Percentiles rank a stretch among this genome's conserved stretches.
These are phyloP conservation scores for Rhodotorula sp. DNA, from an alignment of 1,284 basidiomycete species.

Conservation along the genomic window DNA sequence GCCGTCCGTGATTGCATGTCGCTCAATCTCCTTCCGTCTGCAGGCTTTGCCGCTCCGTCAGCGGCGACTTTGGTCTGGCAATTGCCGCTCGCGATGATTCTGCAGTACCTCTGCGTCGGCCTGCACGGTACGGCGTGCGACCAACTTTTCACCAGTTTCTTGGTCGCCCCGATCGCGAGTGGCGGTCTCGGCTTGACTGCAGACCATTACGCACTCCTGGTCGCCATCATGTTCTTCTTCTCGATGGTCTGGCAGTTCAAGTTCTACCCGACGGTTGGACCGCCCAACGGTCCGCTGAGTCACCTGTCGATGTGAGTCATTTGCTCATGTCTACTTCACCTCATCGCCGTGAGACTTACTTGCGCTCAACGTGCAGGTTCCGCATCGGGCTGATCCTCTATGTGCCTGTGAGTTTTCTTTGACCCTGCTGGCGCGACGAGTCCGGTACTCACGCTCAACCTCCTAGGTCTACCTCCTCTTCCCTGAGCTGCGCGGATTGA, in stretches of 20 bases:
- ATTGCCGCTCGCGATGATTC: conserved; percentile 43
- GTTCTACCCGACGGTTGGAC: conserved; percentile 43
- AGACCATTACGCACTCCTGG: conserved; percentile 35
- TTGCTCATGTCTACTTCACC: too few relatives aligned
- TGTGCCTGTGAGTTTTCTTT: conserved; percentile 28
- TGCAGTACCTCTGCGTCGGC: conserved; percentile 31
- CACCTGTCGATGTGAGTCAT: conserved; percentile 40
- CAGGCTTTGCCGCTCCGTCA: not conserved
- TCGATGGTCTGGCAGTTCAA: conserved; percentile 44
- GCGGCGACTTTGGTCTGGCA: conserved; percentile 31
- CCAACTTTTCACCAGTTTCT: conserved; percentile 42
- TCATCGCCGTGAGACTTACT: too few relatives aligned
- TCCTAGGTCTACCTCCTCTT: conserved; percentile 38
- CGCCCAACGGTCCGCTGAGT: conserved; percentile 40
- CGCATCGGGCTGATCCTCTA: conserved; percentile 43
- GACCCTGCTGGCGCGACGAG: not conserved
- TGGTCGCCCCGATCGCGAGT: conserved; percentile 34
- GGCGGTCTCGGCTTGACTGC: conserved; percentile 41
- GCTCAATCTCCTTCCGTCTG: not conserved
- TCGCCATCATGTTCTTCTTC: conserved; percentile 43
- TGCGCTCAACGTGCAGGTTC: conserved; percentile 10
- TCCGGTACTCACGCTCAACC: not conserved
- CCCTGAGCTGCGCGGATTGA: conserved; percentile 42
- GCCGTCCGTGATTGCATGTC: not conserved
- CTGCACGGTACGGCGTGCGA: conserved; percentile 42